Conservation (phyloP, 306 rosid genomes). For the Gastrolobium bilobum region DNA sequence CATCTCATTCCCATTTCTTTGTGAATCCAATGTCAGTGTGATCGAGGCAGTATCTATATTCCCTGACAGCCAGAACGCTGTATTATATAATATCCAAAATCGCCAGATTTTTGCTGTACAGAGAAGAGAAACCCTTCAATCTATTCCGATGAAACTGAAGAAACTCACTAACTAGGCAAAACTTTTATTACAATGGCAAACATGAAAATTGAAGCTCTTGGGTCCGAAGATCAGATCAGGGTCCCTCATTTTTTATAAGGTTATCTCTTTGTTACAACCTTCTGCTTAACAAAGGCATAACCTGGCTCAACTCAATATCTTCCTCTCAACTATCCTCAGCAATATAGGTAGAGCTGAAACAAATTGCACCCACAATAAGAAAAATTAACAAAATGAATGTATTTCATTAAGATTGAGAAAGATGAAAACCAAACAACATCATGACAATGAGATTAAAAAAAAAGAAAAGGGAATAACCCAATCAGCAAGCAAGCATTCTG, state of each 20-base stretch:
- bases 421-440: neutral
- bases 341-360: constrained; percentile 56
- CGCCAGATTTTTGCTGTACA: constrained; percentile 61
- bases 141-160: constrained; percentile 40
- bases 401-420: constrained; percentile 22
- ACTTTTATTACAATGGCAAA: constrained; percentile 51
- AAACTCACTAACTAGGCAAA: constrained; percentile 61
- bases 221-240: constrained; percentile 55
- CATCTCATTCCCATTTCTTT: constrained; percentile 83
- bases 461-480: constrained; percentile 67
- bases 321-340: constrained; percentile 54
- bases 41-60: constrained; percentile 49
- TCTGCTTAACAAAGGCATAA: constrained; percentile 54
- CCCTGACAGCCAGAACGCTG: constrained; percentile 61
- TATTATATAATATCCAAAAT: constrained; percentile 56
- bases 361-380: constrained; percentile 35
- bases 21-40: constrained; percentile 59
- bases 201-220: constrained; percentile 44
- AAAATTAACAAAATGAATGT: constrained; percentile 33
- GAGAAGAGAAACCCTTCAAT: constrained; percentile 53
- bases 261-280: constrained; percentile 57
- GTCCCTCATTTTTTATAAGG: constrained; percentile 68
- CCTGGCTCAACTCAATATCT: constrained; percentile 49
- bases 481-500: constrained; percentile 55
- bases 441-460: neutral